Conservation (phyloP, 495 filamentous ascomycete genomes). For the Penicillium odoratum region DNA sequence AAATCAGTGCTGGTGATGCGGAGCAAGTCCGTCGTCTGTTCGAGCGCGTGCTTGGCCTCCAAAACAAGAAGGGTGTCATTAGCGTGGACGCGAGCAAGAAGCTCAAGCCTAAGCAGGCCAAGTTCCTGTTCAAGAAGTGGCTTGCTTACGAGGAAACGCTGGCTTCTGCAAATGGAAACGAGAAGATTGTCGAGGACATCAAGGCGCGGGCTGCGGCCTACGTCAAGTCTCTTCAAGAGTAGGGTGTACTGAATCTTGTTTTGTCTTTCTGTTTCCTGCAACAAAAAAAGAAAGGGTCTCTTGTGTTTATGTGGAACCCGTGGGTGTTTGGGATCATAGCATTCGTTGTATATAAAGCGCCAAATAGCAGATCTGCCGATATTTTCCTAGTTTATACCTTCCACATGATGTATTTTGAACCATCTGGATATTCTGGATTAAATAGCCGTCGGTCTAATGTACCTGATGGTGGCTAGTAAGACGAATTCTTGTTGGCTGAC, state of each 20-base stretch:
- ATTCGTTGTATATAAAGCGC: slow-evolving; percentile 36
- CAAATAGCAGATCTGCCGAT: slow-evolving; percentile 22
- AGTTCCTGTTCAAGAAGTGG: slow-evolving; percentile 84
- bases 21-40: slow-evolving; percentile 73
- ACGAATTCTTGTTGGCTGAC: slow-evolving; percentile 10
- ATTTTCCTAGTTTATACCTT: slow-evolving; percentile 11
- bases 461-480: slow-evolving; percentile 7
- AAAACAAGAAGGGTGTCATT: slow-evolving; percentile 55
- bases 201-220: slow-evolving; percentile 73
- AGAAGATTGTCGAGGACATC: slow-evolving; percentile 69
- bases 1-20: slow-evolving; percentile 64
- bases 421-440: not conserved
- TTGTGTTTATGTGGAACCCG: slow-evolving; percentile 15
- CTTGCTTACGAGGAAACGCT: slow-evolving; percentile 72
- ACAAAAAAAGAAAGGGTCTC: slow-evolving; percentile 22
- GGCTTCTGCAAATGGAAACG: slow-evolving; percentile 54
- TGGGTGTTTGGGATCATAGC: slow-evolving; percentile 32
- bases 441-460: not conserved
- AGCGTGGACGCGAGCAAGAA: slow-evolving; percentile 40
- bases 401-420: slow-evolving; percentile 2
- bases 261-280: not conserved
- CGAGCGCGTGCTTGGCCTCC: slow-evolving; percentile 65
- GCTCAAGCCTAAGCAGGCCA: slow-evolving; percentile 70
- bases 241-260: slow-evolving; percentile 7
- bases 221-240: slow-evolving; percentile 54